Evolutionary conservation across 352 stramenopile species (phyloP).

Genomic region (Globisporangium cystogenes): DNA sequence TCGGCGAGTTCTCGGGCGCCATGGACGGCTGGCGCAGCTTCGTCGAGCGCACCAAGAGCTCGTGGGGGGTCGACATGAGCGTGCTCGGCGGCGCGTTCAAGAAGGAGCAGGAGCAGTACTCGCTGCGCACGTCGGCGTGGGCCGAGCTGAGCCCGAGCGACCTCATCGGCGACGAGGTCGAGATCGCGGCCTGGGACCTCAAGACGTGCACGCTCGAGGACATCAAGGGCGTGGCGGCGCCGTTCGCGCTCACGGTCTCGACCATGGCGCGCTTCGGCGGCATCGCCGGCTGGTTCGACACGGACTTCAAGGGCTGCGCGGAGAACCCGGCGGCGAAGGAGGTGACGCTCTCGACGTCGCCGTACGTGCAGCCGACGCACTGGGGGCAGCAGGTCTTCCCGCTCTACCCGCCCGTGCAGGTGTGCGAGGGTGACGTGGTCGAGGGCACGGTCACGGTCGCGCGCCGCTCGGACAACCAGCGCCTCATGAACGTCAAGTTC

Average conservation of each 20-base stretch:
- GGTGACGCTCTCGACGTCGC: conserved; percentile 89
- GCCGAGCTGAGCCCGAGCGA: conserved; percentile 65
- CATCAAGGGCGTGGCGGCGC: conserved; percentile 66
- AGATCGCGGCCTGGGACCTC: conserved; percentile 79
- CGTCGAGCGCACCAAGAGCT: conserved; percentile 89
- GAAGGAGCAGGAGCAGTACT: conserved; percentile 88
- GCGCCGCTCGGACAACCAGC: conserved; percentile 80
- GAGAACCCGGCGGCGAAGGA: conserved; percentile 71
- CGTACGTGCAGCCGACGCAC: conserved; percentile 86
- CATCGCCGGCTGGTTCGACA: conserved; percentile 99
- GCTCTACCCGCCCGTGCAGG: conserved; percentile 76
- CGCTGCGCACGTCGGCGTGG: conserved; percentile 81
- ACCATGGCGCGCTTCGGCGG: conserved; percentile 89
- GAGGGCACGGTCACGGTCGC: conserved; percentile 67
- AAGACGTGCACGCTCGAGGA: conserved; percentile 83
- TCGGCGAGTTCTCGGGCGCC: conserved; percentile 74
- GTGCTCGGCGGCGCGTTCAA: conserved; percentile 85
- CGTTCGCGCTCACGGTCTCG: conserved; percentile 77
- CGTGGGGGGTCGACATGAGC: conserved; percentile 98
- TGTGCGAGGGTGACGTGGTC: conserved; percentile 76
- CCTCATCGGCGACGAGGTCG: conserved; percentile 80
- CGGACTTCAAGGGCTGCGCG: conserved; percentile 94
- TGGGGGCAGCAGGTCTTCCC: conserved; percentile 87
- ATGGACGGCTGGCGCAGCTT: conserved; percentile 86
- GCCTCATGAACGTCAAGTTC: conserved; percentile 88